Base-by-base conservation (phyloP, 2,329 filamentous ascomycete species). In the Nothomitra cinnamomea region DNA sequence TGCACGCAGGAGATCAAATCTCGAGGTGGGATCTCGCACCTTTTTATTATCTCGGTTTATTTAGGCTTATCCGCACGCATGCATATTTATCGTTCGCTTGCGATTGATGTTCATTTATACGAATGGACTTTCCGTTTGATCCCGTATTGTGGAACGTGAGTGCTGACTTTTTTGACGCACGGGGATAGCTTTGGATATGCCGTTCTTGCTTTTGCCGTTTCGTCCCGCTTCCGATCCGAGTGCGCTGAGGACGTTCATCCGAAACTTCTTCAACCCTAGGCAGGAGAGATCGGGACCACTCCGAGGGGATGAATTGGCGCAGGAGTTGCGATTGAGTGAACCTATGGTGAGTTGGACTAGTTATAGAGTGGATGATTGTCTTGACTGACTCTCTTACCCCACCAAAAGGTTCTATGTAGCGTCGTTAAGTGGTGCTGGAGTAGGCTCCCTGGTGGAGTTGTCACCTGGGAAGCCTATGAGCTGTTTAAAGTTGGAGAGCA, bases 351-450 rank as follows among this genome's bases (percentile, higher is more conserved):
- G 79, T 52, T 51, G 53, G 49, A 55, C 22, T 22, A 24, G 50
- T 21, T n/a, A 51, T 41, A 41, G n/a, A 38, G 2, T 54, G 51
- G 55, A 25, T 36, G 24, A 50, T 55, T 53, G 55, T 53, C 59
- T 55, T 28, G 47, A 45, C 52, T 55, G 19, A 43, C 24, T 50
- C 61, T 67, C 61, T 68, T 52, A 51, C 50, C 19, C 47, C 32
- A 54, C 40, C 21, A 40, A 28, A 58, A 95, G 87, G 88, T 94
- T 54, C 78, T 98, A 53, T 89, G 88, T 58, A 92, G 89, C 61
- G 88, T 95, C 42, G 75, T 92, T 59, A 98, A 96, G 72, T 98
- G 92, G 92, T 96, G 90, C 68, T 98, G 92, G 92, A 89, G 87
- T 66, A 80, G 92, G 69, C 73, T 98, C 51, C 80, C 84, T 42